These are phyloP conservation scores for Alternaria sp. DNA, from an alignment of 2,329 filamentous ascomycete species.

Conservation along the genomic window DNA sequence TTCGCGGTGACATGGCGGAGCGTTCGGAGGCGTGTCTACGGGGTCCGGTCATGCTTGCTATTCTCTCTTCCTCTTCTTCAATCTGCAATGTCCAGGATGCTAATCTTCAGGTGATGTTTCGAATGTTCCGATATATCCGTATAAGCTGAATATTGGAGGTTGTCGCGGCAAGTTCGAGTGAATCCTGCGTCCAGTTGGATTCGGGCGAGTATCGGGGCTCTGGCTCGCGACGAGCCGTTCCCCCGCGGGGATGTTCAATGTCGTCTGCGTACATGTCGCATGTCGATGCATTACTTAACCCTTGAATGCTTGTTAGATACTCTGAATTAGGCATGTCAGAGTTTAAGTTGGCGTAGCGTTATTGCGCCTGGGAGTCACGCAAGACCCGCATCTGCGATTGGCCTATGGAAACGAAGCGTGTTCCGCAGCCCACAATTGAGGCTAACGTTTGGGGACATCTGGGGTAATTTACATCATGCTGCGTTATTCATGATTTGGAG, in stretches of 20 bases:
- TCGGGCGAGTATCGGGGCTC: conserved; percentile 4
- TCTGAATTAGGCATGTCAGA: background rate
- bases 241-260: conserved; percentile 1
- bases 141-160: background rate
- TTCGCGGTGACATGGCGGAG: conserved; percentile 6
- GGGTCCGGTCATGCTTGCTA: conserved; percentile 16
- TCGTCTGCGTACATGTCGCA: background rate
- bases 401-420: conserved; percentile 13
- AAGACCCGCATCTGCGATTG: conserved; percentile 5
- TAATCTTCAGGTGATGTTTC: background rate
- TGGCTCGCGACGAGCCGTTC: conserved; percentile 11
- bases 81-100: background rate
- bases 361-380: conserved; percentile 6
- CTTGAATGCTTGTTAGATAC: background rate
- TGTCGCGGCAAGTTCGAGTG: background rate
- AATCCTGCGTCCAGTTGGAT: conserved; percentile 5
- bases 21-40: conserved; percentile 25
- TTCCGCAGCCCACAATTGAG: conserved; percentile 9
- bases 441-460: background rate
- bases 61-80: background rate
- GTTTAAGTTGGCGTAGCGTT: background rate
- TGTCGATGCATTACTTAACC: background rate
- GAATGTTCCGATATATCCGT: background rate
- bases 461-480: background rate
- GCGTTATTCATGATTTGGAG: background rate